phyloP scores from a whole-genome alignment of 225 moss, liverwort and hornwort species.

The Physcomitrium patens region DNA sequence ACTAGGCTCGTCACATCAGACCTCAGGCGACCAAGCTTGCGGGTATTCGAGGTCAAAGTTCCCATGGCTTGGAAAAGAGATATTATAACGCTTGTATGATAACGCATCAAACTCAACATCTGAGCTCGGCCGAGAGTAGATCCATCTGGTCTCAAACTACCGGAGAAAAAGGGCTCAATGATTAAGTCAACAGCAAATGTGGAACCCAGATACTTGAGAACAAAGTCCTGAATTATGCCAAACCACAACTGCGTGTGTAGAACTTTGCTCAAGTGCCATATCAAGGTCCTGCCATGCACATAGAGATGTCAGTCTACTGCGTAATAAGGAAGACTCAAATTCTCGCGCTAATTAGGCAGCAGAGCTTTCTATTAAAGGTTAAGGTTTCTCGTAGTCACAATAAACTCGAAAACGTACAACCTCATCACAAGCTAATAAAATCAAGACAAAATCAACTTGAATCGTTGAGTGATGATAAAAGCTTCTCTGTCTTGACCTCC shows the following conservation, averaged over 20 bases:
- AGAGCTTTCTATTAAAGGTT: neutral
- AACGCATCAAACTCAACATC: slow-evolving; percentile 96
- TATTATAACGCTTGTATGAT: slow-evolving; percentile 98
- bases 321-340: slow-evolving; percentile 18
- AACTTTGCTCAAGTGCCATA: slow-evolving; percentile 79
- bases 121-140: slow-evolving; percentile 90
- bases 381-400: slow-evolving; percentile 12
- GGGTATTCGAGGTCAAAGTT: slow-evolving; percentile 81
- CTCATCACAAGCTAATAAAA: slow-evolving; percentile 22
- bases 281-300: slow-evolving; percentile 59
- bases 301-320: slow-evolving; percentile 29
- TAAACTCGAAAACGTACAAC: slow-evolving; percentile 7
- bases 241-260: slow-evolving; percentile 99
- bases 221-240: slow-evolving; percentile 98
- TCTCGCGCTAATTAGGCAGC: slow-evolving; percentile 1
- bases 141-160: slow-evolving; percentile 78
- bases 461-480: slow-evolving; percentile 81
- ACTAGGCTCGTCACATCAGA: slow-evolving; percentile 34
- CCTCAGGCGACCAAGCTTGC: slow-evolving; percentile 93
- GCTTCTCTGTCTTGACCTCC: slow-evolving; percentile 98
- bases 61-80: slow-evolving; percentile 93
- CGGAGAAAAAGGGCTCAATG: slow-evolving; percentile 93
- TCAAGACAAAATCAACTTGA: slow-evolving; percentile 46
- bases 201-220: slow-evolving; percentile 93
- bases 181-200: slow-evolving; percentile 98